Percentiles rank a stretch among this genome's conserved stretches.
These are phyloP conservation scores for Zygosaccharomyces gambellarensis DNA, from an alignment of 805 yeast species.

Conservation along the genomic window DNA sequence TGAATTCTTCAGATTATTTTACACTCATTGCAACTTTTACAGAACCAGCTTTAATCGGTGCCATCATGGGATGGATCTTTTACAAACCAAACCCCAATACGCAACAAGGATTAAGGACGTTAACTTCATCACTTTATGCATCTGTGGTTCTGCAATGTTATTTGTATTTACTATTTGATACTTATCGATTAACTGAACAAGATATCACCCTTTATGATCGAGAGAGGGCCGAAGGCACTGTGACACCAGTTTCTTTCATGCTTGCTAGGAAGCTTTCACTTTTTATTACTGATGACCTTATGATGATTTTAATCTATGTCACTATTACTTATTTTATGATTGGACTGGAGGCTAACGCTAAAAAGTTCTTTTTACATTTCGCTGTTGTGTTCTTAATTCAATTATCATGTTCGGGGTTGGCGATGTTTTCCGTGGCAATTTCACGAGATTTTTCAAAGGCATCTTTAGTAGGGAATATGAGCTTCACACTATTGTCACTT, in stretches of 20 bases:
- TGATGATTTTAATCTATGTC: constrained; percentile 55
- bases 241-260: constrained; percentile 62
- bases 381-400: constrained; percentile 53
- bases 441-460: constrained; percentile 60
- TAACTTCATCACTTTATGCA: constrained; percentile 48
- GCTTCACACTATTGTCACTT: constrained; percentile 67
- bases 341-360: constrained; percentile 52
- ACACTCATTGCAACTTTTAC: constrained; percentile 42
- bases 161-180: constrained; percentile 51
- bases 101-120: constrained; percentile 59
- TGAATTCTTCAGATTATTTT: constrained; percentile 48
- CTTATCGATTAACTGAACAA: constrained; percentile 49
- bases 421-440: constrained; percentile 43
- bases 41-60: constrained; percentile 50
- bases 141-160: constrained; percentile 52
- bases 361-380: constrained; percentile 59
- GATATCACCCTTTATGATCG: constrained; percentile 57
- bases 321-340: constrained; percentile 69
- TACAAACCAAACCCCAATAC: constrained; percentile 44
- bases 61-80: constrained; percentile 73
- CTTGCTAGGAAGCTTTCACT: constrained; percentile 62
- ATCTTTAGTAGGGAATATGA: constrained; percentile 54
- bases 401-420: constrained; percentile 35
- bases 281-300: constrained; percentile 62
- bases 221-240: constrained; percentile 67